Evolutionary conservation across 768 basidiomycete species (phyloP).

Genomic region (Lentinula sp.): DNA sequence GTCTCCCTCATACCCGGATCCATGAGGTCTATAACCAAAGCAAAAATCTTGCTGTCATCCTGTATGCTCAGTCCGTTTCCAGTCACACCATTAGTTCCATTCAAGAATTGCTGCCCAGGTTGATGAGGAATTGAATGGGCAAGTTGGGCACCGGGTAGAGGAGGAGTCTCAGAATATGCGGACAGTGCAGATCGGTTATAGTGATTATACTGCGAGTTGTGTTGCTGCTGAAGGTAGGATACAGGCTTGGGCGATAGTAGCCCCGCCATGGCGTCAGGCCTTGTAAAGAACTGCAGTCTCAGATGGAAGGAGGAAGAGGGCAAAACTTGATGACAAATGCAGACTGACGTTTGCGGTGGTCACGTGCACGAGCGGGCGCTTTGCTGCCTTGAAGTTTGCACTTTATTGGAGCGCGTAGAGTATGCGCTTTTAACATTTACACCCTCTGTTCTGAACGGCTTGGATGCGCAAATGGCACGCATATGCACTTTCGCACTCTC

Average conservation of each 20-base stretch:
- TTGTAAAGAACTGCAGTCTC: neutral
- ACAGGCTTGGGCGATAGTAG: slow-evolving; percentile 58
- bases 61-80: slow-evolving; percentile 29
- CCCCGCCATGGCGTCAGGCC: slow-evolving; percentile 43
- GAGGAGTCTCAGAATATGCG: slow-evolving; percentile 60
- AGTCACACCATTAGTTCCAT: slow-evolving; percentile 8
- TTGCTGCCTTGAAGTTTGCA: too few relatives aligned
- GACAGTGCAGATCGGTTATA: slow-evolving; percentile 32
- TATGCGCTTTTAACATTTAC: too few relatives aligned
- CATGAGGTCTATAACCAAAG: slow-evolving; percentile 82
- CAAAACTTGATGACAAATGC: neutral
- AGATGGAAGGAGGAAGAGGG: neutral
- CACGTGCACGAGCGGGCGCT: neutral
- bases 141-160: slow-evolving; percentile 45
- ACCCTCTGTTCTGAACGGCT: neutral
- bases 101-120: slow-evolving; percentile 33
- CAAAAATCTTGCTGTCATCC: slow-evolving; percentile 76
- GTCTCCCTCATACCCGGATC: slow-evolving; percentile 80
- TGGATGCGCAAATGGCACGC: neutral
- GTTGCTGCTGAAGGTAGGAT: slow-evolving; percentile 51
- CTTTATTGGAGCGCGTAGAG: too few relatives aligned
- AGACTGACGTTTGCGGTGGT: neutral
- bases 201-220: slow-evolving; percentile 50
- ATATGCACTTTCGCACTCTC: neutral
- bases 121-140: slow-evolving; percentile 55